Percentiles rank a stretch among this genome's conserved stretches.
Evolutionary conservation across 2,329 filamentous ascomycete genomes (phyloP).

Genomic region (Aspergillus cejpii): DNA sequence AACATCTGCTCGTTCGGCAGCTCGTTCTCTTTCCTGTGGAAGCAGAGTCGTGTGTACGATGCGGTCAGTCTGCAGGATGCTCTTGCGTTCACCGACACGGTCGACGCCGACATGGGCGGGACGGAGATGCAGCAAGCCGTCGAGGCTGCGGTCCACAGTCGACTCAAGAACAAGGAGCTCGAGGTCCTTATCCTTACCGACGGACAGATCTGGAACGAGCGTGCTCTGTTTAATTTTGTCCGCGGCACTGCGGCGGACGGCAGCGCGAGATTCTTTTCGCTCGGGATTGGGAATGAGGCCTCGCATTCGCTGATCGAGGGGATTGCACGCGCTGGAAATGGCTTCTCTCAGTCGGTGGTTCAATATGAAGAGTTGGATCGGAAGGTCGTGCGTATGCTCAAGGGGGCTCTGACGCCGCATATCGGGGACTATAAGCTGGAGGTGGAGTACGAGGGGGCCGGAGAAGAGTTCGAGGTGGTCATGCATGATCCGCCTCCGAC

Average conservation of each 20-base stretch:
- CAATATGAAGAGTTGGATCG: slow-evolving; percentile 59
- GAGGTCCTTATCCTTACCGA: slow-evolving; percentile 54
- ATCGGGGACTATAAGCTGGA: slow-evolving; percentile 58
- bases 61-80: slow-evolving; percentile 43
- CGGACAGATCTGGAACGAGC: slow-evolving; percentile 49
- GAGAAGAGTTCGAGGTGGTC: slow-evolving; percentile 57
- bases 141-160: slow-evolving; percentile 42
- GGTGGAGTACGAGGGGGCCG: slow-evolving; percentile 49
- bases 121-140: slow-evolving; percentile 49
- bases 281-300: slow-evolving; percentile 49
- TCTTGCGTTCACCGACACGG: slow-evolving; percentile 36
- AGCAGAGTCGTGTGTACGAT: slow-evolving; percentile 43
- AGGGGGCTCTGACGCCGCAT: slow-evolving; percentile 61
- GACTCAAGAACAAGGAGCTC: slow-evolving; percentile 42
- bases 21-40: slow-evolving; percentile 44
- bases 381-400: slow-evolving; percentile 68
- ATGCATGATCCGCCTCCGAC: slow-evolving; percentile 43
- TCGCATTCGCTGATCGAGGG: slow-evolving; percentile 55
- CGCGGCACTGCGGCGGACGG: slow-evolving; percentile 39
- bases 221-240: slow-evolving; percentile 45
- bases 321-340: slow-evolving; percentile 52
- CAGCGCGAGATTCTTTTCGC: slow-evolving; percentile 50
- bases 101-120: slow-evolving; percentile 47
- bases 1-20: slow-evolving; percentile 55
- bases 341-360: slow-evolving; percentile 57